Evolutionary conservation across 768 basidiomycete genomes (phyloP).

Genomic region (Suillus hirtellus): DNA sequence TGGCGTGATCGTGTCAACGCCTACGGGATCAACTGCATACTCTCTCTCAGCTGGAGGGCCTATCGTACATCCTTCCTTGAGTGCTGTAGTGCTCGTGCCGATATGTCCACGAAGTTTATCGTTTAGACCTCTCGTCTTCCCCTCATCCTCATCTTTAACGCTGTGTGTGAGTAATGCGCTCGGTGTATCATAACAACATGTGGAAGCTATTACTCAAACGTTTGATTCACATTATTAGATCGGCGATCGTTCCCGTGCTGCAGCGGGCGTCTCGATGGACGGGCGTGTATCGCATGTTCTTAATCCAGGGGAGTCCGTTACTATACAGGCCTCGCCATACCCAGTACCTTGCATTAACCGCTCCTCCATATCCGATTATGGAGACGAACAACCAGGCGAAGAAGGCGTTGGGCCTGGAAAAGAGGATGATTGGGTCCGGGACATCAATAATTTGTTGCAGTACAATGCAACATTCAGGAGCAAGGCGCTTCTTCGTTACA

Average conservation of each 20-base stretch:
- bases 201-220: constrained; percentile 9
- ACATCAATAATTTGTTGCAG: constrained; percentile 92
- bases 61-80: constrained; percentile 91
- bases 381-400: constrained; percentile 41
- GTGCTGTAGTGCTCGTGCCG: constrained; percentile 90
- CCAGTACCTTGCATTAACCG: constrained; percentile 94
- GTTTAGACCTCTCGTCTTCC: constrained; percentile 90
- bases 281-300: constrained; percentile 84
- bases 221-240: constrained; percentile 50
- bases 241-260: constrained; percentile 79
- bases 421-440: constrained; percentile 95
- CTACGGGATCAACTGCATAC: constrained; percentile 96
- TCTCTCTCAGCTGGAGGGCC: constrained; percentile 95
- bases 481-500: constrained; percentile 79
- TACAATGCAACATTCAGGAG: constrained; percentile 94
- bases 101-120: constrained; percentile 92
- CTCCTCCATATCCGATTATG: constrained; percentile 66
- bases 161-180: constrained; percentile 54
- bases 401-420: constrained; percentile 78
- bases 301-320: constrained; percentile 82
- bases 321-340: constrained; percentile 80
- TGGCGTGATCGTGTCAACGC: constrained; percentile 91
- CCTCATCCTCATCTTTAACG: constrained; percentile 74
- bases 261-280: constrained; percentile 92
- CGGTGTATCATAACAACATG: constrained; percentile 1